Base-by-base conservation (phyloP, 2,329 filamentous ascomycete species). In the Fusarium albidum region DNA sequence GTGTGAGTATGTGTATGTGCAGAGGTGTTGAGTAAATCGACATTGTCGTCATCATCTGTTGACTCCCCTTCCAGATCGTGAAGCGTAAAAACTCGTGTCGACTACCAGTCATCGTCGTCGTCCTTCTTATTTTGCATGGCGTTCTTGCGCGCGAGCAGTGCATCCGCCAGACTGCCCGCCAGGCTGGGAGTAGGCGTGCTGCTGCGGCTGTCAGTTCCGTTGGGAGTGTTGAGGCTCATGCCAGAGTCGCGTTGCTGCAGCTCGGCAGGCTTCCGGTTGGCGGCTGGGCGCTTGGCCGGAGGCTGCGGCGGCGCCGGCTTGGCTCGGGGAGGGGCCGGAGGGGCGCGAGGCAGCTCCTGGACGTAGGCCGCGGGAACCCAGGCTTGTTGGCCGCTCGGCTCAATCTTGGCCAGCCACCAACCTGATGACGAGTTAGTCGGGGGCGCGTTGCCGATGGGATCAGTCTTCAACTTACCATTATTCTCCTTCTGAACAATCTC, bases 291-390 rank as follows among this genome's bases (percentile, higher is more conserved):
- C 76, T 96, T 96, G 11, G 85, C 86, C 3, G 91, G 93, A 17
- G 89, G 91, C 18, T 87, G 86, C 4, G 91, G 91, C 3, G 91
- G 89, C 9, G 85, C 83, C 0, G 89, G 85, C 73, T 92, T 93
- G 3, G 80, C 73, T 51, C 77, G 77, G 4, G 87, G 82, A 1
- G 88, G 85, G 2, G 89, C 85, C 9, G 88, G 87, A 12, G 90
- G 87, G 7, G 85, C 82, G 17, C 83, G 78, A 5, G 86, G 83
- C 70, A 90, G 83, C 75, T 97, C 93, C 75, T 98, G 90, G 9
- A 99, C 88, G 68, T 99, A 99, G 15, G 94, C 92, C 15, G 93
- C 90, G 0, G 95, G 95, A 4, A 95, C 86, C 95, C 95, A 99
- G 44, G 92, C 95, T 74, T 95, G 91, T n/a, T 85, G 84, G 5